phyloP scores from a whole-genome alignment of 768 basidiomycete species.

The Leucocoprinus birnbaumii region DNA sequence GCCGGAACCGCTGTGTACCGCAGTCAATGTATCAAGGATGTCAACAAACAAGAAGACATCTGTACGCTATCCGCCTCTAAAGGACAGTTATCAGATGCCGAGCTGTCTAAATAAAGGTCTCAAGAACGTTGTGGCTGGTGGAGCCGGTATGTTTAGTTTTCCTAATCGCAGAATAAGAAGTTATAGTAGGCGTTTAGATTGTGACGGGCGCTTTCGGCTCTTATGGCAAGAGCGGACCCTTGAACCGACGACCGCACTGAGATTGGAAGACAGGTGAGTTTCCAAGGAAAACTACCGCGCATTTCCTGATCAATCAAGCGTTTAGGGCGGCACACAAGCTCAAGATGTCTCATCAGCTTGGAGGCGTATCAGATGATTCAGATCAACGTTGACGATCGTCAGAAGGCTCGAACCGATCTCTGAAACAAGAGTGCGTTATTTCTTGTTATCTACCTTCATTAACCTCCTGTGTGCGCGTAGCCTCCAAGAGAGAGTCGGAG shows the following conservation, averaged over 20 bases:
- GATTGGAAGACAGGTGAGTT: constrained; percentile 52
- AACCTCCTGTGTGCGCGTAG: too few species aligned
- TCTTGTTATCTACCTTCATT: neutral
- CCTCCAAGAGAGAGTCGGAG: too few species aligned
- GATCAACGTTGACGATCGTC: too few species aligned
- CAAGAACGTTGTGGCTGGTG: neutral
- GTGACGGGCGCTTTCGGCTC: neutral
- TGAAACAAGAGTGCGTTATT: constrained; percentile 40
- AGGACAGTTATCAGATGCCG: neutral
- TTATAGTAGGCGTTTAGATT: neutral
- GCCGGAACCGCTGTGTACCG: too few species aligned
- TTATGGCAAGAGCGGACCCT: constrained; percentile 52
- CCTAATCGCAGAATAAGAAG: too few species aligned
- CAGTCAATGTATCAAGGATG: neutral
- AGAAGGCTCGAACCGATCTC: constrained; percentile 43
- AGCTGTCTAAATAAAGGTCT: neutral
- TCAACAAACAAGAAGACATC: too few species aligned
- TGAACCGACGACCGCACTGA: constrained; percentile 63
- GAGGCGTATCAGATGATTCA: too few species aligned
- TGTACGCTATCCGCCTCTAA: neutral
- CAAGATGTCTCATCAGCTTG: too few species aligned
- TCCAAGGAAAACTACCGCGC: constrained; percentile 38
- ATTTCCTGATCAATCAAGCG: constrained; percentile 21
- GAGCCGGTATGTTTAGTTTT: neutral
- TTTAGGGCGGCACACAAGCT: too few species aligned